A percentile compares a stretch with the other conserved stretches of the same genome.
Evolutionary conservation across 768 basidiomycete species (phyloP).

Genomic region (Rhizopogon sp.): DNA sequence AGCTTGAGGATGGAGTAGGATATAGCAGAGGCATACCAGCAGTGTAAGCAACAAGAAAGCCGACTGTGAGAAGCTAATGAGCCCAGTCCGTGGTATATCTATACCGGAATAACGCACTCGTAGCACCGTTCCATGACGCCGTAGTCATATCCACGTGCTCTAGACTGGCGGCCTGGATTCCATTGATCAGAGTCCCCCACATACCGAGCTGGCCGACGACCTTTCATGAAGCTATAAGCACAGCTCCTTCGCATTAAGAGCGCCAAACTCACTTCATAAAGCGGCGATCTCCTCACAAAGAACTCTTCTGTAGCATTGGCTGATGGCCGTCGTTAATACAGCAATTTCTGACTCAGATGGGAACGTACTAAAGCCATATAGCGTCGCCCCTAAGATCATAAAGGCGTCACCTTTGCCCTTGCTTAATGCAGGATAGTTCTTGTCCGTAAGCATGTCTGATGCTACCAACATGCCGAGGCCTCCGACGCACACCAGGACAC

Average conservation of each 20-base stretch:
- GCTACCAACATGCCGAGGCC: conserved; percentile 79
- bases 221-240: conserved; percentile 20
- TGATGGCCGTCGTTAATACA: conserved; percentile 19
- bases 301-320: conserved; percentile 89
- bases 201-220: conserved; percentile 85
- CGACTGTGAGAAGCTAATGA: conserved; percentile 30
- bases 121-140: conserved; percentile 69
- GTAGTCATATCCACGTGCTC: conserved; percentile 65
- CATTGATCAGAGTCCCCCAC: conserved; percentile 79
- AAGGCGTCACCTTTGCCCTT: conserved; percentile 80
- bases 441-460: conserved; percentile 73
- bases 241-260: not conserved
- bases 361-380: conserved; percentile 79
- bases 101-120: conserved; percentile 45
- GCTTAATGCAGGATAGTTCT: conserved; percentile 61
- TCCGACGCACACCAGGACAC: conserved; percentile 64
- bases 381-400: conserved; percentile 81
- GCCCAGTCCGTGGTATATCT: not conserved
- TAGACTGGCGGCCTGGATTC: conserved; percentile 68
- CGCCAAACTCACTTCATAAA: conserved; percentile 58
- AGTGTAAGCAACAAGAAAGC: conserved; percentile 49
- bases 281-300: conserved; percentile 71
- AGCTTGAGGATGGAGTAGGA: not conserved
- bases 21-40: conserved; percentile 21
- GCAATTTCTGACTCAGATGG: not conserved